Evolutionary conservation across 176 grass and related monocot species (phyloP).

Genomic region (Urochloa ruziziensis): DNA sequence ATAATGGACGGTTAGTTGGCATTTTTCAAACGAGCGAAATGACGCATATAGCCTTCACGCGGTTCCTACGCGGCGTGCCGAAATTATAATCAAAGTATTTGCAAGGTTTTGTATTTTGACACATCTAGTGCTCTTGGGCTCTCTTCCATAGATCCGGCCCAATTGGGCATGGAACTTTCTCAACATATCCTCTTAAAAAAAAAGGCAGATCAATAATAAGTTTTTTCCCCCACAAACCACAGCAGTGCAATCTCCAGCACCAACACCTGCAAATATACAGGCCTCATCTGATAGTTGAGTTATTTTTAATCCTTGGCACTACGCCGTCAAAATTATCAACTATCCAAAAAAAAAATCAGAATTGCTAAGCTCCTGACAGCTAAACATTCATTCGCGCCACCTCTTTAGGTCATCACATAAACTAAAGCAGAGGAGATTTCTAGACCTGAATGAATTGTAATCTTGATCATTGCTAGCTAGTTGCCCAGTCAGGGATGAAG

Average conservation of each 20-base stretch:
- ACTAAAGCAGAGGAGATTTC: background rate
- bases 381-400: conserved; percentile 1
- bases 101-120: background rate
- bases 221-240: background rate
- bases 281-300: background rate
- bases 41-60: conserved; percentile 48
- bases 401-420: background rate
- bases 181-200: no score
- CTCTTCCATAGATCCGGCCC: background rate
- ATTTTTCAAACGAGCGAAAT: conserved; percentile 18
- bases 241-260: background rate
- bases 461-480: background rate
- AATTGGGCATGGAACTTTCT: background rate
- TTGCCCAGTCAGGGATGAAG: background rate
- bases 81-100: background rate
- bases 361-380: background rate
- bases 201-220: background rate
- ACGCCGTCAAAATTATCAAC: background rate
- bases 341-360: background rate
- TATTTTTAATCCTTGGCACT: background rate
- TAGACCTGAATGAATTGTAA: background rate
- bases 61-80: conserved; percentile 48
- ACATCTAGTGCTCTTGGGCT: background rate
- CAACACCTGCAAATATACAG: background rate
- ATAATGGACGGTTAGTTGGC: conserved; percentile 8